Conservation (phyloP, 2,329 filamentous ascomycete genomes). For the Calonectria montana region DNA sequence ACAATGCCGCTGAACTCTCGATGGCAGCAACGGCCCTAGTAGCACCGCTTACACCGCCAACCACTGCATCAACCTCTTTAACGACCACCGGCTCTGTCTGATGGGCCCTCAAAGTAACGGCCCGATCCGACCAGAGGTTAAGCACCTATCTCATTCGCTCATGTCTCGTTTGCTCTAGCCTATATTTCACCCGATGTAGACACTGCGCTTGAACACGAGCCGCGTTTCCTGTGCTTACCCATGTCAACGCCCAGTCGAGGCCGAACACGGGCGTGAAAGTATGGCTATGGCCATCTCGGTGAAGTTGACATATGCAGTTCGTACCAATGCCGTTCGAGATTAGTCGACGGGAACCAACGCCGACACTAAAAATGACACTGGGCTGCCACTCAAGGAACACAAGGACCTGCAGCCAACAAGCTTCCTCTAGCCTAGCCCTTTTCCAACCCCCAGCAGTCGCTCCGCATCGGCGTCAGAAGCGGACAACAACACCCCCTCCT, state of each 20-base stretch:
- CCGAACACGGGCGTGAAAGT: conserved; percentile 22
- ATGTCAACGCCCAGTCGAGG: conserved; percentile 15
- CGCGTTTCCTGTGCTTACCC: conserved; percentile 21
- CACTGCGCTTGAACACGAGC: conserved; percentile 28
- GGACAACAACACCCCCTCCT: conserved; percentile 30
- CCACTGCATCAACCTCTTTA: conserved; percentile 33
- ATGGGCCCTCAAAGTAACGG: conserved; percentile 38
- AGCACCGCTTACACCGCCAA: conserved; percentile 36
- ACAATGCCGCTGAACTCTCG: conserved; percentile 13
- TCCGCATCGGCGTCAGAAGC: conserved; percentile 30
- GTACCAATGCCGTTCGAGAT: conserved; percentile 24
- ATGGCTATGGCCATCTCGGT: conserved; percentile 20
- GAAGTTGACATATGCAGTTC: conserved; percentile 28
- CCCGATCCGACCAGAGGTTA: conserved; percentile 42
- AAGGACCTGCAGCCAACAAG: conserved; percentile 34
- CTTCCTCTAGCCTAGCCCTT: conserved; percentile 29
- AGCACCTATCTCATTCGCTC: conserved; percentile 33
- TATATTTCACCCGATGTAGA: conserved; percentile 19
- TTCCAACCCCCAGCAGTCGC: conserved; percentile 27
- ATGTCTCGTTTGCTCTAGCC: conserved; percentile 36
- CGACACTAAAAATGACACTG: conserved; percentile 29
- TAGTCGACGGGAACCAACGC: conserved; percentile 37
- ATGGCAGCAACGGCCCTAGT: conserved; percentile 36
- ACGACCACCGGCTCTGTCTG: conserved; percentile 30
- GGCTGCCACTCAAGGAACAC: conserved; percentile 37